Evolutionary conservation across 345 rosid species (phyloP), one percentile per base, ranked within the genome.

Genomic region (Ceriops decandra): DNA sequence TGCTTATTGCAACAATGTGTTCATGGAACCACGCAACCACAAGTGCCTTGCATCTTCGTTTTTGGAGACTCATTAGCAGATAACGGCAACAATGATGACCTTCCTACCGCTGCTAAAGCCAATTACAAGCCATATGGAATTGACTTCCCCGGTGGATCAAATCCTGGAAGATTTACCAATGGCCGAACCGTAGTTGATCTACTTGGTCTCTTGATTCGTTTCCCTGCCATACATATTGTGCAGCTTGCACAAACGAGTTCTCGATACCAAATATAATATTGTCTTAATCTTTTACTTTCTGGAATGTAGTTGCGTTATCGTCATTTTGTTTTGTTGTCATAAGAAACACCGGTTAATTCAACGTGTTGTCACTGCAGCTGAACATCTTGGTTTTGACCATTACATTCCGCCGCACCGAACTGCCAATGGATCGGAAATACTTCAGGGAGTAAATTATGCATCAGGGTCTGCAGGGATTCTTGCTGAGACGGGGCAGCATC

Each of bases 111-210:
- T 15, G 63, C 71, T 8, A 68, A 68, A 28, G 71, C 52, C 21
- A 57, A 68, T 27, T 68, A 54, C 62, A 33, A 36, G 13, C 71
- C 71, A 5, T 56, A 56, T 15, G 59, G 59, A 27, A 56, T 56
- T 56, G 59, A 56, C 17, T 56, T 56, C 7, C 59, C 62, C 16
- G 51, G 22, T 33, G 71, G 63, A 2, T 27, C 62, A 51, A 68
- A 42, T 0, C 49, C 71, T 11, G 71, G 71, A 27, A 57, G 71
- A 52, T 68, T 68, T 62, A n/a, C 33, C 63, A 68, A 68, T 57
- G 71, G 71, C 8, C 62, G 52, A n/a, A 68, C 71, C 53, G 27
- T 13, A 4, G 6, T 27, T 20, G 71, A 68, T 38, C 5, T 56
- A 9, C 26, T 56, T 56, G 59, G 59, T 56, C 22, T 42, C 49